Conservation (phyloP, 1,284 basidiomycete species). For the Microbotryomycetes sp. region DNA sequence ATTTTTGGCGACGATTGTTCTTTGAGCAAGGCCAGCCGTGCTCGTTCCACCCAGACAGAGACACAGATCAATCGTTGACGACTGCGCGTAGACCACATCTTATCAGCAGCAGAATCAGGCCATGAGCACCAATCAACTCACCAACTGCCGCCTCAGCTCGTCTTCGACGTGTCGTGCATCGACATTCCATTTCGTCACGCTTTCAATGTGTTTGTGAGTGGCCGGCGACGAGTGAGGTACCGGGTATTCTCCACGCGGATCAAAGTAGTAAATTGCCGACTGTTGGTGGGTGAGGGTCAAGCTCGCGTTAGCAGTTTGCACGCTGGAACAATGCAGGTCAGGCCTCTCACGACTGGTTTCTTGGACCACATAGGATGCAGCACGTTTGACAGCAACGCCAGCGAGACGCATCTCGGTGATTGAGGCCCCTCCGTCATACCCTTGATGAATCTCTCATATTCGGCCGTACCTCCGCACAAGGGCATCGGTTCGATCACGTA, state of each 20-base stretch:
- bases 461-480: slow-evolving; percentile 84
- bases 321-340: not conserved
- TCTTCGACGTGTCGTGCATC: slow-evolving; percentile 80
- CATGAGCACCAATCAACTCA: slow-evolving; percentile 49
- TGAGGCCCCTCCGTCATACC: slow-evolving; percentile 85
- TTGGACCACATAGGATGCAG: slow-evolving; percentile 69
- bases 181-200: slow-evolving; percentile 89
- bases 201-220: slow-evolving; percentile 78
- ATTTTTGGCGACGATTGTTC: slow-evolving; percentile 57
- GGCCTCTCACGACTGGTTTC: slow-evolving; percentile 52
- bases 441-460: slow-evolving; percentile 90
- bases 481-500: slow-evolving; percentile 80
- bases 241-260: slow-evolving; percentile 38
- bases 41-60: slow-evolving; percentile 87
- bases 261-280: slow-evolving; percentile 48
- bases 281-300: slow-evolving; percentile 19
- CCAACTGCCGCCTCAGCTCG: slow-evolving; percentile 90
- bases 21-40: slow-evolving; percentile 64
- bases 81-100: slow-evolving; percentile 48
- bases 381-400: slow-evolving; percentile 74
- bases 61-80: slow-evolving; percentile 93
- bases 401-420: slow-evolving; percentile 65
- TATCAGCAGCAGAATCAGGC: slow-evolving; percentile 26
- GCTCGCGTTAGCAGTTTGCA: not conserved
- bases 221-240: slow-evolving; percentile 68